phyloP scores from a whole-genome alignment of 768 basidiomycete genomes.

The Collybiopsis confluens region DNA sequence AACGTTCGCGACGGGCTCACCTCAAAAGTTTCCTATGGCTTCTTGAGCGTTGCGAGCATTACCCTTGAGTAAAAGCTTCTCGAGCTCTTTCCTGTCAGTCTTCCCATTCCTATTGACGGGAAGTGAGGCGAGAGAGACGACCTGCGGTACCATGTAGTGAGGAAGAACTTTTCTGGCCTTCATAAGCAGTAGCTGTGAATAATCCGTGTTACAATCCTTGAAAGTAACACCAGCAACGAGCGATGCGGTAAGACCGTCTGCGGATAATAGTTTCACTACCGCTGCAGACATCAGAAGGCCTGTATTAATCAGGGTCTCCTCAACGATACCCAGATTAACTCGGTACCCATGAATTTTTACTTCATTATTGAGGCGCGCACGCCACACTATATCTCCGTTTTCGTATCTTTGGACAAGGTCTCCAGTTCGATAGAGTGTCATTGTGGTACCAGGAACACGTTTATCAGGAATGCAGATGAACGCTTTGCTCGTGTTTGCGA shows the following conservation, averaged over 20 bases:
- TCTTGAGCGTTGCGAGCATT: neutral
- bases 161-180: neutral
- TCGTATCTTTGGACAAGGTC: neutral
- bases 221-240: too few species aligned
- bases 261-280: too few species aligned
- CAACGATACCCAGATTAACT: slow-evolving; percentile 6
- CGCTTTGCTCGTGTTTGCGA: too few species aligned
- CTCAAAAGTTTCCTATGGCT: too few species aligned
- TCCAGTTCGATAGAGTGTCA: slow-evolving; percentile 3
- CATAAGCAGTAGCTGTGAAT: too few species aligned
- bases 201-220: too few species aligned
- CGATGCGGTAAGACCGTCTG: too few species aligned
- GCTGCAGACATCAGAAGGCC: too few species aligned
- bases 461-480: too few species aligned
- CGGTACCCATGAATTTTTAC: slow-evolving; percentile 7
- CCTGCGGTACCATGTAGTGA: slow-evolving; percentile 3
- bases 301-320: neutral
- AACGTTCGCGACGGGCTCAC: too few species aligned
- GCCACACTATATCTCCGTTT: slow-evolving; percentile 1
- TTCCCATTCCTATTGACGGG: slow-evolving; percentile 5
- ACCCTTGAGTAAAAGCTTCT: neutral
- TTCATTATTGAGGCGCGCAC: slow-evolving; percentile 3
- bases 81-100: neutral
- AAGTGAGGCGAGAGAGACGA: neutral
- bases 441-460: neutral